Conservation (phyloP, 1,284 basidiomycete genomes). For the Rhodotorula sp. region DNA sequence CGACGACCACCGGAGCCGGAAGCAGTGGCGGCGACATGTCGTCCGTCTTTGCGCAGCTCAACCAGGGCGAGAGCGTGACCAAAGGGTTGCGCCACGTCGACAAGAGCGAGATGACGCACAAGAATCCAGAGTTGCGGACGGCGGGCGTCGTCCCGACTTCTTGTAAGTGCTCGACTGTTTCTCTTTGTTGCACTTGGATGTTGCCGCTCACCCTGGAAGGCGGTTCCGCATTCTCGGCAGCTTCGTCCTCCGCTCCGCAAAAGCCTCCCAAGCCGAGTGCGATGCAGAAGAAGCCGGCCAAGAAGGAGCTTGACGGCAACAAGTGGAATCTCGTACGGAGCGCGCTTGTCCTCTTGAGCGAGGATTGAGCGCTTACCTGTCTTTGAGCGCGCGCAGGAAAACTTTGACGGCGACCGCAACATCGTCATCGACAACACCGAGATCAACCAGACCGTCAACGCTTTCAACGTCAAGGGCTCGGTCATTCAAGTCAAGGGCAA, state of each 20-base stretch:
- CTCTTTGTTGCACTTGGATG: not conserved
- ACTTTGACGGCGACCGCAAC: constrained; percentile 77
- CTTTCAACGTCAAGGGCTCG: constrained; percentile 89
- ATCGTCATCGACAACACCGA: constrained; percentile 76
- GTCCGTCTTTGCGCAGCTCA: constrained; percentile 90
- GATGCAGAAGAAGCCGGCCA: constrained; percentile 83
- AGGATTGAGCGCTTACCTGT: no score
- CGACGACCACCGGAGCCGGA: constrained; percentile 48
- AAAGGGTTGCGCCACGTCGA: constrained; percentile 90
- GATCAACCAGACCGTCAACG: constrained; percentile 80
- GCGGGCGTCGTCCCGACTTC: constrained; percentile 62
- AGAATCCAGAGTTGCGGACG: constrained; percentile 83
- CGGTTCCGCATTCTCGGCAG: not conserved
- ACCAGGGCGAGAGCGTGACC: constrained; percentile 85
- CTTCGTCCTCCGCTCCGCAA: constrained; percentile 48
- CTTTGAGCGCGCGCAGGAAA: constrained; percentile 62
- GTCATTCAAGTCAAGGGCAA: constrained; percentile 88
- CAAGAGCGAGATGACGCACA: constrained; percentile 96
- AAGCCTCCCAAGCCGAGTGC: constrained; percentile 79
- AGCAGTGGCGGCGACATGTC: constrained; percentile 59
- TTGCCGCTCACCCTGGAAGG: not conserved
- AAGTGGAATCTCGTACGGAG: constrained; percentile 85
- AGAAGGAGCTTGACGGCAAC: constrained; percentile 83
- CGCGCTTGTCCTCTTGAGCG: no score
- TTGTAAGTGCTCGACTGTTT: not conserved